phyloP scores from a whole-genome alignment of 2,329 filamentous ascomycete genomes.

The Madurella mycetomatis region DNA sequence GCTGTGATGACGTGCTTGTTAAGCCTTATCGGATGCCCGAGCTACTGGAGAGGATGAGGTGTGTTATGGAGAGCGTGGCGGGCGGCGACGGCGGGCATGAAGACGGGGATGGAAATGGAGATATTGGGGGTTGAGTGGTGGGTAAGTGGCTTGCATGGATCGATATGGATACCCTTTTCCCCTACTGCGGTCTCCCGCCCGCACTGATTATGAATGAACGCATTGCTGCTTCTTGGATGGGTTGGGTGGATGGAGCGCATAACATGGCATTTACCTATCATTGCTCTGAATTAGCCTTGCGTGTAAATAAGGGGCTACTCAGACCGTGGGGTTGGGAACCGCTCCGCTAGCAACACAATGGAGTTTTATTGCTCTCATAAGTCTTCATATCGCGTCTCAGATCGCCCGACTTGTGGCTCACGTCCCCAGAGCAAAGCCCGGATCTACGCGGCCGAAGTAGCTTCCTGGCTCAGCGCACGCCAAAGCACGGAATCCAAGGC shows the following conservation, averaged over 20 bases:
- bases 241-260: neutral
- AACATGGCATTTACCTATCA: neutral
- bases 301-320: too few species aligned
- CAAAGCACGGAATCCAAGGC: too few species aligned
- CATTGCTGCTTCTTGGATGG: neutral
- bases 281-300: too few species aligned
- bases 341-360: too few species aligned
- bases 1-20: constrained; percentile 62
- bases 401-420: too few species aligned
- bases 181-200: neutral
- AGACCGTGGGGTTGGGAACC: too few species aligned
- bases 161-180: neutral
- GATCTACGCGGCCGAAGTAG: too few species aligned
- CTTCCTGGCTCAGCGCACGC: too few species aligned
- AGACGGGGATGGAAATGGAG: neutral
- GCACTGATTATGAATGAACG: neutral
- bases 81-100: neutral
- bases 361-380: too few species aligned
- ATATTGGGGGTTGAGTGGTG: neutral
- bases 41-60: constrained; percentile 55
- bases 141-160: too few species aligned
- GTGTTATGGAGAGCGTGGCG: constrained; percentile 35
- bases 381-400: too few species aligned
- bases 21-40: constrained; percentile 66
- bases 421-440: too few species aligned